These are phyloP conservation scores for Talaromyces verruculosus DNA, from an alignment of 2,329 filamentous ascomycete species.

Conservation along the genomic window DNA sequence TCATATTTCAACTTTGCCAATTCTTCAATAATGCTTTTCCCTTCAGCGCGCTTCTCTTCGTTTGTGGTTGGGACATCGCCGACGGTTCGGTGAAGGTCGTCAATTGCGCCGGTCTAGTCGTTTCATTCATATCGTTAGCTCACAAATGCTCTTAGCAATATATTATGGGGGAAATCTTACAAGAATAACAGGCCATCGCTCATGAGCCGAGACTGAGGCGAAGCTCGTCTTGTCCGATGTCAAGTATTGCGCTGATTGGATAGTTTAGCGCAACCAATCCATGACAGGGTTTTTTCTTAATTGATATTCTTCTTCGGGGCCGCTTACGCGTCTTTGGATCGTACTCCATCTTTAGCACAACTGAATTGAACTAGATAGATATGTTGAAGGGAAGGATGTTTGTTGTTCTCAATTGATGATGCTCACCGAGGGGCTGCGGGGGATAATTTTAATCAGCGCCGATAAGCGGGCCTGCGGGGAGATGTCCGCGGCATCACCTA, in stretches of 20 bases:
- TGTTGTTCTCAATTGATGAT: not conserved
- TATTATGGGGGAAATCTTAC: conserved; percentile 49
- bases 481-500: not conserved
- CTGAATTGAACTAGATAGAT: not conserved
- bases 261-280: conserved; percentile 1
- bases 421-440: conserved; percentile 11
- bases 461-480: conserved; percentile 11
- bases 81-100: conserved; percentile 76
- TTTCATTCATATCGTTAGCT: conserved; percentile 11
- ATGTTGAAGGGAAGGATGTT: not conserved
- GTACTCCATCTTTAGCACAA: conserved; percentile 60
- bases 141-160: no score
- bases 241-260: conserved; percentile 64
- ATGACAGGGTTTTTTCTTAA: not conserved
- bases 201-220: conserved; percentile 77
- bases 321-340: conserved; percentile 71
- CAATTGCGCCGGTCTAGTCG: conserved; percentile 79
- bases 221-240: conserved; percentile 85
- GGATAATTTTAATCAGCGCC: conserved; percentile 8
- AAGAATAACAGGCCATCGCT: conserved; percentile 91
- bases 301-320: not conserved
- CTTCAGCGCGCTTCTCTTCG: conserved; percentile 66
- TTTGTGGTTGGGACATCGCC: conserved; percentile 53
- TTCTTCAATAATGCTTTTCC: conserved; percentile 79
- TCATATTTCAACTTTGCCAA: conserved; percentile 89